Base-by-base conservation (phyloP, 257 asterid species). In the Euphrasia confusa region DNA sequence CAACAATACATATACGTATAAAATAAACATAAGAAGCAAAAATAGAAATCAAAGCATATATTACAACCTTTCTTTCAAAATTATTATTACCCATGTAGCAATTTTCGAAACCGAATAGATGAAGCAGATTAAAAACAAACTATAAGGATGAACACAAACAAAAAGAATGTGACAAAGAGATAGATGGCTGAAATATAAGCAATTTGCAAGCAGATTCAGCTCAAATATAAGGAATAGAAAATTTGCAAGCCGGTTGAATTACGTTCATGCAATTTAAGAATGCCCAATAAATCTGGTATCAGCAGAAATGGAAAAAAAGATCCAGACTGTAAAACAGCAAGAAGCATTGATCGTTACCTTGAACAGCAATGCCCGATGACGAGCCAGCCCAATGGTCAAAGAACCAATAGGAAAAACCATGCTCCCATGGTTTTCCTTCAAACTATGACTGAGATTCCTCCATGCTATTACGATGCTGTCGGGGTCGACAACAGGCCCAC, bases 371-470 rank as follows among this genome's bases (percentile, higher is more conserved):
- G 98, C 95, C 58, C 98, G 91, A 56, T 92, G 98, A 68, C 98
- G 98, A 76, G 98, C 89, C 80, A 92, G 58, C 37, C 98, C 98
- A 75, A 80, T 54, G 8, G 87, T 81, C 76, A 92, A 80, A 61
- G 97, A 89, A 70, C 95, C 98, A 70, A 92, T 88, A 70, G 95
- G 97, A 67, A 92, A 78, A 76, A 92, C 97, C 90, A 88, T 88
- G 83, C 95, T 88, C 74, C 95, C 87, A 13, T 77, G 83, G 68
- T 66, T 75, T 71, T 80, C 83, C 78, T 80, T 88, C 71, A 88
- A 71, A 61, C 70, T 71, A 63, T 58, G 71, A 75, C 87, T 76
- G 63, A 83, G 84, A 71, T 73, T 78, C 80, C 86, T 86, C 95
- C 97, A 92, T 47, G 94, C 83, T 35, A 81, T 70, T 76, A 76